A percentile compares a stretch with the other conserved stretches of the same genome.
Evolutionary conservation across 225 moss, liverwort and hornwort genomes (phyloP).

Genomic region (Bryoerythrophyllum caledonicum): DNA sequence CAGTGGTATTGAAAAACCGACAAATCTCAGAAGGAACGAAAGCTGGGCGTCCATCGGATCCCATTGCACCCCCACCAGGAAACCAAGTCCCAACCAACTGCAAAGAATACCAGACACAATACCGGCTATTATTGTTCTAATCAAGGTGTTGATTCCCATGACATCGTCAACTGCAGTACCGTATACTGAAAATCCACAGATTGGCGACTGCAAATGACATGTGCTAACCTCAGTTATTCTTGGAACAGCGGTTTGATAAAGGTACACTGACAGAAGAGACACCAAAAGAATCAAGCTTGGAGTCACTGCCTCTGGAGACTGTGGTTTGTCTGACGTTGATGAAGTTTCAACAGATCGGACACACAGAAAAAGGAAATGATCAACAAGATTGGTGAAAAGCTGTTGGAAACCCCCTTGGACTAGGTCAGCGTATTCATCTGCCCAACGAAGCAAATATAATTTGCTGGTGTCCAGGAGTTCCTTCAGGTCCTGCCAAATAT

Average conservation of each 20-base stretch:
- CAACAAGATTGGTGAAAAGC: slow-evolving; percentile 85
- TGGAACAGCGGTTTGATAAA: slow-evolving; percentile 94
- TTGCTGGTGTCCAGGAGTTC: slow-evolving; percentile 78
- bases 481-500: slow-evolving; percentile 77
- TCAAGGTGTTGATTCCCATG: neutral
- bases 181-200: slow-evolving; percentile 17
- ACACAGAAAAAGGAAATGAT: slow-evolving; percentile 80
- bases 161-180: neutral
- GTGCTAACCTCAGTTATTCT: slow-evolving; percentile 87
- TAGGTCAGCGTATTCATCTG: slow-evolving; percentile 87
- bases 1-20: slow-evolving; percentile 79
- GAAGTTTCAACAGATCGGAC: slow-evolving; percentile 57
- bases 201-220: slow-evolving; percentile 1
- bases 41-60: slow-evolving; percentile 90
- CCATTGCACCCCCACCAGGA: slow-evolving; percentile 96
- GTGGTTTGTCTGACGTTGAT: slow-evolving; percentile 47
- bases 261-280: slow-evolving; percentile 92
- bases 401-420: slow-evolving; percentile 96
- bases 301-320: slow-evolving; percentile 48
- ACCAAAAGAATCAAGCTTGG: slow-evolving; percentile 86
- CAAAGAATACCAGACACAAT: slow-evolving; percentile 17
- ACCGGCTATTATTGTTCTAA: slow-evolving; percentile 7
- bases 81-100: slow-evolving; percentile 93
- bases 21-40: slow-evolving; percentile 97
- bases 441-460: slow-evolving; percentile 73